Evolutionary conservation across 805 yeast genomes (phyloP), one percentile per base, ranked within the genome.

Genomic region (Sporopachydermia lactativora): DNA sequence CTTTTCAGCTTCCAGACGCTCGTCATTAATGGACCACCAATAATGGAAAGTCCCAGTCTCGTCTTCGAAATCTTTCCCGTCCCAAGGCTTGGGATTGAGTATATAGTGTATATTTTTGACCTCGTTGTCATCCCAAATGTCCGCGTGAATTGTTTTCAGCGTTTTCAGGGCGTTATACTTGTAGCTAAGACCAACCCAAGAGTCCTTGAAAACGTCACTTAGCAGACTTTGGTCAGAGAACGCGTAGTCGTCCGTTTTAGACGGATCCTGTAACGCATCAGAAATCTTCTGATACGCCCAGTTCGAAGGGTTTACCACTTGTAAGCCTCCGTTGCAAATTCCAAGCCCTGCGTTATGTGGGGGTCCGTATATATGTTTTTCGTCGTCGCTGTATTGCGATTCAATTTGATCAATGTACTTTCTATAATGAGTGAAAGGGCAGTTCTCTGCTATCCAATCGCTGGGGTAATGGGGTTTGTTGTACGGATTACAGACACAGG

Each of bases 401-500:
- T 37, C 17, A 16, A 43, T 45, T 18, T 52, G 47, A 39, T 38
- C 41, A 42, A 45, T 47, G 24, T 40, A 41, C 38, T 45, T 41
- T 17, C 51, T 41, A 48, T 64, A 65, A 43, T 60, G 51, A 2
- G 77, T 64, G 47, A 61, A 73, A 3, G 69, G 65, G 48, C 81
- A 74, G 50, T 73, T 73, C 40, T 57, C 62, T 2, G 60, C 57
- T 5, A 60, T 46, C 80, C 81, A 74, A 45, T 70, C 61, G 38
- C 51, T 44, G 13, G 81, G 81, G 43, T 74, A 74, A 50, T 74
- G 76, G 1, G 62, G 46, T 45, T 66, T 64, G 15, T 62, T 51
- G 54, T 65, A 60, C 3, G 81, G 81, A 47, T 74, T 74, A 54
- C 81, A 74, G 16, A 72, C 75, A 53, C 81, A 74, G 2, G 80